Evolutionary conservation across 139 green algal genomes (phyloP), one percentile per base, ranked within the genome.

Genomic region (Ettlia oleoabundans): DNA sequence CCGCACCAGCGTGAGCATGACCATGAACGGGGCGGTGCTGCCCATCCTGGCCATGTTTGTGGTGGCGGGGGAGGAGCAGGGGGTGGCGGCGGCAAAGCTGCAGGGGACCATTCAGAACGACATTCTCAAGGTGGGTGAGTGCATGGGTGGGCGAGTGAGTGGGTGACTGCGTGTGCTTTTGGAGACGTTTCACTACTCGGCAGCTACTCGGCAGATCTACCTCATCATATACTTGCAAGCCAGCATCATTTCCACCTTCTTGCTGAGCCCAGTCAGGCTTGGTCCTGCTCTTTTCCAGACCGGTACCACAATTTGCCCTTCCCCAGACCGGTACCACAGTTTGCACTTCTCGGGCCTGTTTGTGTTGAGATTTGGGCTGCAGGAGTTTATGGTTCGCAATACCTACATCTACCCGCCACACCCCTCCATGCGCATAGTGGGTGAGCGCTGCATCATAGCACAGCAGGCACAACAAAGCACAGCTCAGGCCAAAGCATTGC

Each of bases 321-420:
- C n/a, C n/a, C n/a, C n/a, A n/a, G n/a, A n/a, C n/a, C n/a, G n/a
- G n/a, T n/a, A n/a, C n/a, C n/a, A n/a, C n/a, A n/a, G n/a, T n/a
- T n/a, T n/a, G n/a, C n/a, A n/a, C n/a, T n/a, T n/a, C n/a, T n/a
- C n/a, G n/a, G n/a, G n/a, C n/a, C 62, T 66, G 41, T 8, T 33
- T n/a, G 18, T 22, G 28, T 65, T 65, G 55, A 15, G 28, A 15
- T 58, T 15, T 15, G 47, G 13, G 7, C 21, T 52, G 33, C 68
- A 84, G 79, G 92, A 95, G 84, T 95, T 95, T 79, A 95, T 95
- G 92, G 92, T 95, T 33, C 92, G 92, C 78, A 95, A 95, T 83
- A 95, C 92, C 1, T 95, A 93, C 84, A 95, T 95, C 65, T 95
- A 95, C 63, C 90, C 90, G 21, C 92, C 92, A 6, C 72, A 75